Base-by-base conservation (phyloP, 192 early-diverging fungal species). In the Paraglomus brasilianum region DNA sequence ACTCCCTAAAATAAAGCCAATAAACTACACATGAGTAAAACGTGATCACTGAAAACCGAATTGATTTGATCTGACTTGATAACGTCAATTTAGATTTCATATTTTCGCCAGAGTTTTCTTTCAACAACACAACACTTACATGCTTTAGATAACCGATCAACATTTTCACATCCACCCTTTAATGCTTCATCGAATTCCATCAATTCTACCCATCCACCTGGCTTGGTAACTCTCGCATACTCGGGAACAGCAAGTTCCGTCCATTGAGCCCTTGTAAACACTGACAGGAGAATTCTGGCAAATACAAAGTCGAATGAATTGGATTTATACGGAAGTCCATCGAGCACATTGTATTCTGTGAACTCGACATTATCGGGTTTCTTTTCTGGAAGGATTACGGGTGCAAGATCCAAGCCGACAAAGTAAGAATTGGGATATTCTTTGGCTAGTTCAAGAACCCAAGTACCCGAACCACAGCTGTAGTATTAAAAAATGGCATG, bases 121-220 rank as follows among this genome's bases (percentile, higher is more conserved):
- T 30, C 30, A n/a, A 3, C 30, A 30, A 30, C 30, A 30, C 30
- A 30, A 30, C 30, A 30, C 30, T 30, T 30, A 30, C 30, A 30
- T 30, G 30, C 30, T 30, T 30, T 30, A 30, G 30, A 30, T 30
- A 30, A 30, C 3, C 30, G 30, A 30, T 30, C 30, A 2, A 30
- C 30, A 30, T 30, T 30, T 30, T 30, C 30, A 3, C 30, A 30
- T 30, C 3, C 30, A 3, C 30, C 30, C 30, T 30, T 30, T 30
- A 30, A 30, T 30, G 30, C 30, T 30, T 30, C 30, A 38, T 72
- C 61, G 5, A 53, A 47, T 43, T 75, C 74, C 30, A 58, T 52
- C 8, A 53, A 59, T 66, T 71, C 46, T 38, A 77, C 49, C 41
- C 70, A 77, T 41, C 75, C 75, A 48, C 75, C 75, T 15, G 72